Conservation (phyloP, 2,329 filamentous ascomycete genomes). For the Nigrospora osmanthi region DNA sequence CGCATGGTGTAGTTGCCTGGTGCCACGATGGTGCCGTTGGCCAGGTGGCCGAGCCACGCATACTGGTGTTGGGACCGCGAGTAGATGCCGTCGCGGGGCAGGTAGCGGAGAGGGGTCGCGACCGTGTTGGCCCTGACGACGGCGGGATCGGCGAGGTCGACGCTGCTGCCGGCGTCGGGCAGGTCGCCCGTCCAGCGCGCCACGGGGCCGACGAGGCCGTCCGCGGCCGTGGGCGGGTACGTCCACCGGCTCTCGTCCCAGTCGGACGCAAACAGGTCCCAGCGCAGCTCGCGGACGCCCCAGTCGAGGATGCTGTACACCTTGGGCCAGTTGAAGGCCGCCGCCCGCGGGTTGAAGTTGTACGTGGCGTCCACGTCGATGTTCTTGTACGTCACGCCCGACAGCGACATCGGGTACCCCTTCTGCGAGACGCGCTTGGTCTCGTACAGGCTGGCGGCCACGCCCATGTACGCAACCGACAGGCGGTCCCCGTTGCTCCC, state of each 20-base stretch:
- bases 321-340: not conserved
- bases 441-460: not conserved
- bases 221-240: slow-evolving; percentile 2
- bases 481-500: slow-evolving; percentile 31
- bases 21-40: too few species aligned
- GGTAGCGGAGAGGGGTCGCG: not conserved
- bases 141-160: not conserved
- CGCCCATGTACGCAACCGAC: slow-evolving; percentile 30
- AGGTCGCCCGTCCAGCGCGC: not conserved
- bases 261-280: not conserved
- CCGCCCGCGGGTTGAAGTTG: not conserved
- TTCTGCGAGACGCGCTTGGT: not conserved
- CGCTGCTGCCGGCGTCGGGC: not conserved
- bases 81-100: not conserved
- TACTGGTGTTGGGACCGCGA: too few species aligned
- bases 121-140: not conserved
- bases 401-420: not conserved
- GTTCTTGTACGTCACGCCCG: not conserved
- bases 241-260: slow-evolving; percentile 1
- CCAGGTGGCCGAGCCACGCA: too few species aligned
- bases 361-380: not conserved
- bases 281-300: slow-evolving; percentile 2
- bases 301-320: slow-evolving; percentile 1
- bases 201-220: not conserved
- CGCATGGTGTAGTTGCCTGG: too few species aligned